phyloP scores from a whole-genome alignment of 331 rosid genomes.

The Malus hybrid region DNA sequence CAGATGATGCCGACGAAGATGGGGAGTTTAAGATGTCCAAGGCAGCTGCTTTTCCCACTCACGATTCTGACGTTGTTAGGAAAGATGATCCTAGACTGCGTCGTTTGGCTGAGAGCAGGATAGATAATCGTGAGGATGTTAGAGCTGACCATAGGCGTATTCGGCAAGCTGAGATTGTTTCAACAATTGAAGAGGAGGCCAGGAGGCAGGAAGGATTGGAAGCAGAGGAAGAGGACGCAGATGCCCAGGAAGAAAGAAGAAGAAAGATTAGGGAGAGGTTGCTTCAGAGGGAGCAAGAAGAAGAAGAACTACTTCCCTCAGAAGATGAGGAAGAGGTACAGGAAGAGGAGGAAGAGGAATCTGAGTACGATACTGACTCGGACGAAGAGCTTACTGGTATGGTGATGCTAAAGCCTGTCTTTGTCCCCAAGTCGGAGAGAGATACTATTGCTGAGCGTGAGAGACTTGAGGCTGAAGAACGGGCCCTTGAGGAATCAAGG shows the following conservation, averaged over 20 bases:
- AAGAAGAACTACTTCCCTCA: conserved; percentile 49
- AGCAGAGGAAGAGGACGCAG: conserved; percentile 68
- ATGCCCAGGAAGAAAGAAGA: conserved; percentile 77
- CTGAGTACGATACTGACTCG: conserved; percentile 90
- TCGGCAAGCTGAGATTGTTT: conserved; percentile 91
- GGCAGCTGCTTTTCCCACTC: conserved; percentile 63
- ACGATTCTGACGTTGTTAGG: conserved; percentile 34
- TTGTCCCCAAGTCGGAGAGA: conserved; percentile 90
- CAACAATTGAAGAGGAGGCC: conserved; percentile 81
- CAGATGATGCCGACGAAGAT: conserved; percentile 71
- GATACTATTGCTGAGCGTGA: conserved; percentile 93
- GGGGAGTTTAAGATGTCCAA: conserved; percentile 48
- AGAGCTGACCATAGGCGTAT: conserved; percentile 91
- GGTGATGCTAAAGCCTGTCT: conserved; percentile 92
- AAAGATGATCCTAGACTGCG: conserved; percentile 81
- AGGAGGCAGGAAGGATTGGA: conserved; percentile 85
- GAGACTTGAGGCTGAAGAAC: conserved; percentile 83
- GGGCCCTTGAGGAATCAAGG: conserved; percentile 64
- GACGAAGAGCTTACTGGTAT: conserved; percentile 81
- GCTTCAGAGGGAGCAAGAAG: conserved; percentile 84
- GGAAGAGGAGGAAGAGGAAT: conserved; percentile 73
- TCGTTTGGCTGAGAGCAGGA: conserved; percentile 67
- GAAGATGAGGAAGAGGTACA: conserved; percentile 84
- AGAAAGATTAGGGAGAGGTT: conserved; percentile 59
- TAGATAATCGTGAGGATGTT: conserved; percentile 85